Base-by-base conservation (phyloP, 345 rosid genomes). In the Durio zibethinus region DNA sequence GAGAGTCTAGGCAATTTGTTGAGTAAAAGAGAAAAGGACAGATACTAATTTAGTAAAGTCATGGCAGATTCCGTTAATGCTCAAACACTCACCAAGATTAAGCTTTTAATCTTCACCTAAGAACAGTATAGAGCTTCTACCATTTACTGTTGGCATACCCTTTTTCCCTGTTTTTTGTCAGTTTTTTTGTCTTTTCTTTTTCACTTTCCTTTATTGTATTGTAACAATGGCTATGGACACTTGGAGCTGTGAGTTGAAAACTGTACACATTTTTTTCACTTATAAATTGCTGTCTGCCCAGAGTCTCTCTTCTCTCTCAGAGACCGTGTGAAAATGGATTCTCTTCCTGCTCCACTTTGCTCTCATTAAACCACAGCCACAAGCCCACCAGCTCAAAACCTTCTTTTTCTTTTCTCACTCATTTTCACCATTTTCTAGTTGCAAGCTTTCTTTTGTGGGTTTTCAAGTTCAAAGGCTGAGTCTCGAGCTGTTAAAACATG, bases 401-500 rank as follows among this genome's bases (percentile, higher is more conserved):
- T 21, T 16, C 14, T 18, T 25, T 20, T 31, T 21, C 27, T 57
- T 27, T 61, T 16, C 57, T 60, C 29, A 29, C 45, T 47, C 50
- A 43, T 23, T 16, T 29, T 31, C 67, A 27, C 15, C 40, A 15
- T 66, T 25, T n/a, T 27, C 33, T 33, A n/a, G 20, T 65, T 6
- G 16, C 57, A 45, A 62, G 57, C 31, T 66, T 50, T 45, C 25
- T 35, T 53, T 50, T 31, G 11, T 33, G 20, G 18, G 72, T 25
- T 69, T 67, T 53, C 27, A 76, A 36, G 63, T 36, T 4, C 5
- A 14, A 25, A 16, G 29, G 62, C 42, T 10, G 74, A 10, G 27
- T 45, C 56, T 75, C 35, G 74, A 3, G 72, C 47, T 50, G 31
- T 45, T 25, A 12, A 66, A 78, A 80, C 52, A 92, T 93, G 99